These are phyloP conservation scores for Aspergillus sp. DNA, from an alignment of 2,329 filamentous ascomycete species.

Conservation along the genomic window DNA sequence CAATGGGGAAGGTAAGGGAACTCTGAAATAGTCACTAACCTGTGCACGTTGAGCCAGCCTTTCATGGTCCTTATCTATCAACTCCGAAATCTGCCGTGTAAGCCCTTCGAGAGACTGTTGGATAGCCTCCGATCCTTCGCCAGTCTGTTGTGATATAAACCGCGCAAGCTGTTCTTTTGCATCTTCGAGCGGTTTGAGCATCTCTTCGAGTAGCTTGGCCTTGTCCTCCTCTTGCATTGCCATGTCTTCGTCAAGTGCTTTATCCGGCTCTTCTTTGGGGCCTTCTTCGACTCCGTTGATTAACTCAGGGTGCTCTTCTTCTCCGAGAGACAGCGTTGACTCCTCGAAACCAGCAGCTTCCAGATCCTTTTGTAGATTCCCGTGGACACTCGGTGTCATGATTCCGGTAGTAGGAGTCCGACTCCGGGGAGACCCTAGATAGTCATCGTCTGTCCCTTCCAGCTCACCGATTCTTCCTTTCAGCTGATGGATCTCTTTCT, in stretches of 20 bases:
- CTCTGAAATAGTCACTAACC: conserved; percentile 29
- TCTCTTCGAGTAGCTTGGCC: conserved; percentile 39
- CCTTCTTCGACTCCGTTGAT: conserved; percentile 37
- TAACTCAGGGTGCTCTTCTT: conserved; percentile 40
- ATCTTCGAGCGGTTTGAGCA: conserved; percentile 40
- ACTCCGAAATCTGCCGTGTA: conserved; percentile 48
- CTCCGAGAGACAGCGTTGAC: conserved; percentile 37
- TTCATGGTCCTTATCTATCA: conserved; percentile 56
- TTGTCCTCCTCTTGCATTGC: conserved; percentile 39
- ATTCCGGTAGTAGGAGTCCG: conserved; percentile 38
- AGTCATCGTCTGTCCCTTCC: conserved; percentile 42
- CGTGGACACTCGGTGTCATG: conserved; percentile 40
- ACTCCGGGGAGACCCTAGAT: conserved; percentile 42
- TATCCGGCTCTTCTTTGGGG: conserved; percentile 33
- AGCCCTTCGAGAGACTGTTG: conserved; percentile 41
- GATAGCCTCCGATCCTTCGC: conserved; percentile 29
- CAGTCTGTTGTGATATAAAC: conserved; percentile 36
- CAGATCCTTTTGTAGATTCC: conserved; percentile 43
- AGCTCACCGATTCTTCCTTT: conserved; percentile 45
- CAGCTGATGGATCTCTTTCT: conserved; percentile 44
- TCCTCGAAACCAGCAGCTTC: conserved; percentile 41
- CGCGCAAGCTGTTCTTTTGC: conserved; percentile 43
- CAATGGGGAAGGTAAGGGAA: neutral
- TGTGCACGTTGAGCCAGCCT: conserved; percentile 43
- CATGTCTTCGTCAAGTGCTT: conserved; percentile 16